Evolutionary conservation across 1,139 yeast genomes (phyloP).

Genomic region (Geotrichum aggregatum): DNA sequence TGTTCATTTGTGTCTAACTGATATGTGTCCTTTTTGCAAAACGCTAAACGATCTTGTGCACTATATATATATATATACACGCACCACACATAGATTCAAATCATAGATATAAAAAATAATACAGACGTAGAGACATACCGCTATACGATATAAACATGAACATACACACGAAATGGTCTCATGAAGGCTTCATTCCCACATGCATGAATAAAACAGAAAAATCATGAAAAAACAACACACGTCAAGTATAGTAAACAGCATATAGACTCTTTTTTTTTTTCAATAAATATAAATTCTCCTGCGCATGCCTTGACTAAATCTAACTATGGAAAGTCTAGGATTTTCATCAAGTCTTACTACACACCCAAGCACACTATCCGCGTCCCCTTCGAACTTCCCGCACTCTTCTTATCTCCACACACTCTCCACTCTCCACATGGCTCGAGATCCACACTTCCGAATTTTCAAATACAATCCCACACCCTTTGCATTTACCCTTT

Average conservation of each 20-base stretch:
- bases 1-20: too few species aligned
- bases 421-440: constrained; percentile 55
- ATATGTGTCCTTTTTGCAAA: too few species aligned
- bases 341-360: too few species aligned
- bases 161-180: neutral
- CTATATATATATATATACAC: too few species aligned
- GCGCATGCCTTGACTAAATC: neutral
- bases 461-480: constrained; percentile 58
- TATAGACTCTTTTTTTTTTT: too few species aligned
- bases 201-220: too few species aligned
- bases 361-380: neutral
- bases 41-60: too few species aligned
- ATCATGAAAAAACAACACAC: neutral
- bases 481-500: constrained; percentile 71
- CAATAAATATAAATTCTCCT: neutral
- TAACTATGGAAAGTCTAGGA: neutral
- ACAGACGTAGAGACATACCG: neutral
- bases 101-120: neutral
- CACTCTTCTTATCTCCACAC: constrained; percentile 27
- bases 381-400: neutral
- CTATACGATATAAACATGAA: neutral
- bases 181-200: neutral
- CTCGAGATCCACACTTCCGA: constrained; percentile 76
- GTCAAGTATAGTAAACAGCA: neutral
- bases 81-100: too few species aligned